phyloP scores from a whole-genome alignment of 2,329 filamentous ascomycete genomes.

The Nemania diffusa region DNA sequence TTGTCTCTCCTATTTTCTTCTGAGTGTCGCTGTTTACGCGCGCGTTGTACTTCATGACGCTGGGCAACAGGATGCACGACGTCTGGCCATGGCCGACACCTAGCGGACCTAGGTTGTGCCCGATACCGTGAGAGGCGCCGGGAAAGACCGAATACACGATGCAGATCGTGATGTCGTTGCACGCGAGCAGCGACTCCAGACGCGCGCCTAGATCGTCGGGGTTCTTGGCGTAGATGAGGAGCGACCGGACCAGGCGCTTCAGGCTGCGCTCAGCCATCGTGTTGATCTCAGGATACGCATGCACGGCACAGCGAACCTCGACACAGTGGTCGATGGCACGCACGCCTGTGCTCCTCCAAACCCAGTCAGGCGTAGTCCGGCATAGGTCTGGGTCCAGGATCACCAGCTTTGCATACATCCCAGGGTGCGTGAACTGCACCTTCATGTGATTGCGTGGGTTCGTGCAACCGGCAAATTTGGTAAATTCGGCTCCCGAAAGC shows the following conservation, averaged over 20 bases:
- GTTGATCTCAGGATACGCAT: conserved; percentile 14
- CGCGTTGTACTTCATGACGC: conserved; percentile 22
- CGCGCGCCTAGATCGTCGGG: conserved; percentile 39
- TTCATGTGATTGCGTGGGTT: conserved; percentile 42
- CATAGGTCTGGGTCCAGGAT: conserved; percentile 39
- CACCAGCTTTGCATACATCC: conserved; percentile 36
- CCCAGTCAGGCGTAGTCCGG: conserved; percentile 38
- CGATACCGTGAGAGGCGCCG: conserved; percentile 41
- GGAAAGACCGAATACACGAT: conserved; percentile 30
- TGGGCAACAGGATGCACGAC: conserved; percentile 39
- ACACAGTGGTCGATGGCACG: conserved; percentile 41
- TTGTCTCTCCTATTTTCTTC: neutral
- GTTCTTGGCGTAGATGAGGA: conserved; percentile 35
- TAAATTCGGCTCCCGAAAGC: conserved; percentile 56
- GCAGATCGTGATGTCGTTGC: conserved; percentile 4
- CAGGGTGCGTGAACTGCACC: conserved; percentile 35
- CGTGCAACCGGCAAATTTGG: conserved; percentile 53
- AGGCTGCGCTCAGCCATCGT: conserved; percentile 20
- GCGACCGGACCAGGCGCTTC: conserved; percentile 24
- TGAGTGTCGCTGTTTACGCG: neutral
- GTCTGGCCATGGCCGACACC: conserved; percentile 42
- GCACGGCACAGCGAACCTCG: conserved; percentile 33
- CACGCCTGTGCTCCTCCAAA: conserved; percentile 41
- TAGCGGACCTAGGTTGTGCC: conserved; percentile 40
- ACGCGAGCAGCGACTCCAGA: conserved; percentile 34